phyloP scores from a whole-genome alignment of 495 filamentous ascomycete species.

The Neurospora sp. region DNA sequence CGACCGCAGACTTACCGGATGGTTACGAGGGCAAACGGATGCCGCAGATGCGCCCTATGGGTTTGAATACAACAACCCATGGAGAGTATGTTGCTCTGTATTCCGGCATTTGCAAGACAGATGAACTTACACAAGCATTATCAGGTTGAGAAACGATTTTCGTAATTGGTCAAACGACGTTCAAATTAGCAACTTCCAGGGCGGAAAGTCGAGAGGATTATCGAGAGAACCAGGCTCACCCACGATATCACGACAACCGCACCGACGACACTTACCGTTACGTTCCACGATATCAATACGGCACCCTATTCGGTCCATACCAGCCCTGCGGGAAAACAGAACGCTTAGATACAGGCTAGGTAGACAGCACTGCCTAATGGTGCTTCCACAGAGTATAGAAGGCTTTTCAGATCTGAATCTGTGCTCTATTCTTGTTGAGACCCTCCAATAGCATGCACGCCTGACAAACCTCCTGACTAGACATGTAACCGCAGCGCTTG shows the following conservation, averaged over 20 bases:
- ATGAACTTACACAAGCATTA: slow-evolving; percentile 6
- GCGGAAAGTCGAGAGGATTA: neutral
- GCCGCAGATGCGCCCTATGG: slow-evolving; percentile 67
- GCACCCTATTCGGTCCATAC: neutral
- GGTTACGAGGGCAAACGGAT: slow-evolving; percentile 74
- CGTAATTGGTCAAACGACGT: slow-evolving; percentile 16
- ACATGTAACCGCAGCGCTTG: slow-evolving; percentile 85
- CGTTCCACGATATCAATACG: neutral
- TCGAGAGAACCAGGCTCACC: neutral
- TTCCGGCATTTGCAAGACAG: too few species aligned
- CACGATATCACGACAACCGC: neutral
- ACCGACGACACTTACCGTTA: neutral
- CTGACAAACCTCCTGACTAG: slow-evolving; percentile 90
- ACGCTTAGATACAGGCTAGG: neutral
- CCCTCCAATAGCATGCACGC: slow-evolving; percentile 85
- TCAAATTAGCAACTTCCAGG: neutral
- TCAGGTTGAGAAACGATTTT: slow-evolving; percentile 43
- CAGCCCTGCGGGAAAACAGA: neutral
- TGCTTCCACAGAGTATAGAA: slow-evolving; percentile 4
- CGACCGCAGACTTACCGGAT: slow-evolving; percentile 82
- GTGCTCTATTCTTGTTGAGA: slow-evolving; percentile 81
- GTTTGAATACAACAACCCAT: slow-evolving; percentile 92
- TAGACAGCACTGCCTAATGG: neutral
- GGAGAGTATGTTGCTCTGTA: slow-evolving; percentile 47
- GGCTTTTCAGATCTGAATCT: slow-evolving; percentile 50